phyloP scores from a whole-genome alignment of 805 yeast species.

The baker's yeast (Saccharomyces cerevisiae) region DNA sequence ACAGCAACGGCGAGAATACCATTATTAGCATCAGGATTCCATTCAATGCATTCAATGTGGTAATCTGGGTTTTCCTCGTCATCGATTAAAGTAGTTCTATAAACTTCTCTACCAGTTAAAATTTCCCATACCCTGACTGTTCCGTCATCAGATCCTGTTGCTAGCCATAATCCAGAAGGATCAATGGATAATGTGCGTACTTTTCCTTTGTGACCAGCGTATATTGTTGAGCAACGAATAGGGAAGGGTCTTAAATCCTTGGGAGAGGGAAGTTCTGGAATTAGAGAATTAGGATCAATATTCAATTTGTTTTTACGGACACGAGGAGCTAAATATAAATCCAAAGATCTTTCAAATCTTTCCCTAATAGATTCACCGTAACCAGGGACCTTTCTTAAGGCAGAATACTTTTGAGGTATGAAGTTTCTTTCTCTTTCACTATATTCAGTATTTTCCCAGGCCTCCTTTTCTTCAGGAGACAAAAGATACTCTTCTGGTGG shows the following conservation, averaged over 20 bases:
- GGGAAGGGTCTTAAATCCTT: slow-evolving; percentile 96
- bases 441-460: slow-evolving; percentile 65
- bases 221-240: slow-evolving; percentile 74
- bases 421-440: slow-evolving; percentile 71
- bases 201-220: slow-evolving; percentile 74
- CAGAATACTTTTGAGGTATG: slow-evolving; percentile 69
- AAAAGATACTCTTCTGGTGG: slow-evolving; percentile 94
- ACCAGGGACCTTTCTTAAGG: slow-evolving; percentile 90
- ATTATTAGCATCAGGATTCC: slow-evolving; percentile 74
- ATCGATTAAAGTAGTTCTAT: slow-evolving; percentile 46
- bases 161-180: slow-evolving; percentile 88
- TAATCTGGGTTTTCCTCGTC: slow-evolving; percentile 58
- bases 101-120: slow-evolving; percentile 88
- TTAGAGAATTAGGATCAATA: slow-evolving; percentile 90
- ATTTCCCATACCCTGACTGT: slow-evolving; percentile 95
- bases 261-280: slow-evolving; percentile 95
- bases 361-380: slow-evolving; percentile 80
- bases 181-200: slow-evolving; percentile 78
- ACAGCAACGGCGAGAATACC: slow-evolving; percentile 82
- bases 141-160: slow-evolving; percentile 97
- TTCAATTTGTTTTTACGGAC: slow-evolving; percentile 83
- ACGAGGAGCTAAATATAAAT: slow-evolving; percentile 91
- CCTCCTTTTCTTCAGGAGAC: slow-evolving; percentile 64
- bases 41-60: slow-evolving; percentile 68
- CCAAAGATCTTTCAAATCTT: slow-evolving; percentile 88